Conservation (phyloP, 257 asterid species). For the Fraxinus americana region DNA sequence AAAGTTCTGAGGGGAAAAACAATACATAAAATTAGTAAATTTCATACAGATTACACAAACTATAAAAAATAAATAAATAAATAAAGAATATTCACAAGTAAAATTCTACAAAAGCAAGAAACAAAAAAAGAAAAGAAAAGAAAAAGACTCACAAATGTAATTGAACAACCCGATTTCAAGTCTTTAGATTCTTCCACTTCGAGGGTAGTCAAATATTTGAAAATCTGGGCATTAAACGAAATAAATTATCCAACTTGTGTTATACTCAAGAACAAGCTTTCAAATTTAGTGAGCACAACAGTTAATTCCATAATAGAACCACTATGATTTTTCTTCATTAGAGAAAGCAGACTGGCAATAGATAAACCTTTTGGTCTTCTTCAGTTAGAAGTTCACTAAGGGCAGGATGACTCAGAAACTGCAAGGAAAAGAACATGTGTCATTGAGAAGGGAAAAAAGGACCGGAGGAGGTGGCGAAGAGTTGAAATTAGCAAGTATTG, state of each 20-base stretch:
- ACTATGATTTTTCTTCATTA: conserved; percentile 12
- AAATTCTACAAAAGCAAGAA: background rate
- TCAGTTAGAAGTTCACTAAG: conserved; percentile 84
- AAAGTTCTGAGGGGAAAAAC: conserved; percentile 55
- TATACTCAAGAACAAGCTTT: conserved; percentile 11
- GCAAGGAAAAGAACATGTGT: conserved; percentile 28
- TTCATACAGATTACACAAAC: background rate
- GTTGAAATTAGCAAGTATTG: background rate
- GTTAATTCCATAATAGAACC: background rate
- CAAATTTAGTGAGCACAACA: background rate
- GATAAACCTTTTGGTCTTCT: conserved; percentile 83
- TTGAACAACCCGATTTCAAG: conserved; percentile 88
- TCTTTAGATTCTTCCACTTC: conserved; percentile 93
- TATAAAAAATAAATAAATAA: background rate
- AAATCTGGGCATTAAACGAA: conserved; percentile 49
- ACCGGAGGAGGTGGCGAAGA: background rate
- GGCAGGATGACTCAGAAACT: conserved; percentile 93
- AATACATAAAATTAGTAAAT: conserved; percentile 16
- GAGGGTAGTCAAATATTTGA: conserved; percentile 74
- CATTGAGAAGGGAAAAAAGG: background rate
- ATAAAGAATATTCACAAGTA: background rate
- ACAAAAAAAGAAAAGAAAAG: background rate
- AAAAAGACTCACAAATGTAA: conserved; percentile 67
- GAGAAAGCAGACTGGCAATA: conserved; percentile 20
- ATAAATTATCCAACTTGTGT: conserved; percentile 2